Conservation (phyloP, 2,329 filamentous ascomycete species). For the Cryoendolithus antarcticus region DNA sequence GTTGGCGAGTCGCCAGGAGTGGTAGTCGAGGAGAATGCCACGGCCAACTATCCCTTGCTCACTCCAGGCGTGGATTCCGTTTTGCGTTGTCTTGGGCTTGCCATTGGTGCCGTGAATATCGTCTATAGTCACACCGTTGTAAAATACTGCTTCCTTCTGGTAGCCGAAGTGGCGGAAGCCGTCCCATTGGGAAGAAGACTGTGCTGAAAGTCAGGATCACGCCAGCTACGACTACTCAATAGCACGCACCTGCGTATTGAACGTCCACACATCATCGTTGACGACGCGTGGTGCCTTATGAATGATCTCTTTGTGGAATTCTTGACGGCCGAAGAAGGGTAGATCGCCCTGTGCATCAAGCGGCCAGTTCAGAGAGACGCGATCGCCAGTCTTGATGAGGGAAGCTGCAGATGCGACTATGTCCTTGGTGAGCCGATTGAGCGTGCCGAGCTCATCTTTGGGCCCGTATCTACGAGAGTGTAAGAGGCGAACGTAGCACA, state of each 20-base stretch:
- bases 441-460: slow-evolving; percentile 45
- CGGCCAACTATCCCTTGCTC: slow-evolving; percentile 44
- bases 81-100: slow-evolving; percentile 24
- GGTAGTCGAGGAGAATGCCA: slow-evolving; percentile 43
- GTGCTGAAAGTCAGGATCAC: slow-evolving; percentile 1
- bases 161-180: slow-evolving; percentile 29
- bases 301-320: slow-evolving; percentile 43
- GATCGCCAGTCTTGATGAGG: slow-evolving; percentile 43
- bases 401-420: slow-evolving; percentile 25
- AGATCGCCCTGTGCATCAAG: slow-evolving; percentile 41
- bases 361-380: slow-evolving; percentile 49
- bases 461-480: slow-evolving; percentile 24
- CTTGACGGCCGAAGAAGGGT: slow-evolving; percentile 44
- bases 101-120: slow-evolving; percentile 26
- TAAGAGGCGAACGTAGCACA: too few relatives aligned
- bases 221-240: too few relatives aligned
- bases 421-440: slow-evolving; percentile 48
- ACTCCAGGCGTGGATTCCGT: slow-evolving; percentile 37
- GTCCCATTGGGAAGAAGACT: slow-evolving; percentile 8
- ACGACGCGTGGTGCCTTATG: slow-evolving; percentile 40
- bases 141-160: slow-evolving; percentile 27
- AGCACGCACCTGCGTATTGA: slow-evolving; percentile 41
- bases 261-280: slow-evolving; percentile 49
- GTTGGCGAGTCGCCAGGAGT: slow-evolving; percentile 28
- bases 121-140: slow-evolving; percentile 28